Base-by-base conservation (phyloP, 768 basidiomycete genomes). In the Amanita thiersii region DNA sequence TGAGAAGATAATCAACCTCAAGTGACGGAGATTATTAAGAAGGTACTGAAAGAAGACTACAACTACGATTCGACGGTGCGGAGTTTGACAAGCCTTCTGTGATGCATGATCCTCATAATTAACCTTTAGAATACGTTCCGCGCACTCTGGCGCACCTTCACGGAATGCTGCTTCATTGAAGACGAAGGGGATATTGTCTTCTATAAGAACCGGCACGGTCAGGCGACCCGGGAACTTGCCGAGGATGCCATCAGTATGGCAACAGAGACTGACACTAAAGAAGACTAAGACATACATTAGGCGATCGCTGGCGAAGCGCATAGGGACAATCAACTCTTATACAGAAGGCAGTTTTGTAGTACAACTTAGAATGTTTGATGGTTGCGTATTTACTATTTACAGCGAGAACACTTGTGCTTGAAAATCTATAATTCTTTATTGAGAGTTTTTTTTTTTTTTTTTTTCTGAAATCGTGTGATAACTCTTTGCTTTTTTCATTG, bases 111-210 rank as follows among this genome's bases (percentile, higher is more conserved):
- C 24, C 20, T 39, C 33, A 31, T 29, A 33, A 25, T 29, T 40
- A 36, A 43, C 30, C 40, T 44, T 18, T 34, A 76, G 72, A 75
- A 73, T 49, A 64, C 72, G 3, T 77, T 79, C 62, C 65, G 70
- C 12, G 75, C 77, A 2, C 68, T 80, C 9, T 79, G 73, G 50
- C 67, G 77, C 31, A 68, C 74, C 3, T 80, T 79, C 57, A 75
- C 72, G 1, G 57, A 76, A 49, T 80, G 79, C 56, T 65, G 65
- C 44, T 80, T 79, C 58, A 71, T 80, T 34, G 78, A 81, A 52
- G 77, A 80, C 38, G 67, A 79, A 18, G 79, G 76, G 8, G 68
- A 71, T 36, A 70, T 80, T 44, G 64, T 79, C 0, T 79, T 81
- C 54, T 79, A 77, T 60, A 76, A 73, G 58, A 72, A 78, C 53